phyloP scores from a whole-genome alignment of 2,329 filamentous ascomycete species.

The Fusarium nisikadoi region DNA sequence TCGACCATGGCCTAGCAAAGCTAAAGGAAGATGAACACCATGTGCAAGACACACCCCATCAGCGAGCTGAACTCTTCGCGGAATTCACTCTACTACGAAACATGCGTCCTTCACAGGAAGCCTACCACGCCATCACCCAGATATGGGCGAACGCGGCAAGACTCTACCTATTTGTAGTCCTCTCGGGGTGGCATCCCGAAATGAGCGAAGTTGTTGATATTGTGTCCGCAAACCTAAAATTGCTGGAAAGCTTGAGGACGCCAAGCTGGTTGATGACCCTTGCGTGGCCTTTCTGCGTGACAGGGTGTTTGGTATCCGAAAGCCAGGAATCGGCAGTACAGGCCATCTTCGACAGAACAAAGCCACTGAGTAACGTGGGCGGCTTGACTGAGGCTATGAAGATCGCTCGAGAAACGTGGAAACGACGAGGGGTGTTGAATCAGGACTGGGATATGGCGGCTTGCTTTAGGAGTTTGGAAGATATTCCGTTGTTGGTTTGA shows the following conservation, averaged over 20 bases:
- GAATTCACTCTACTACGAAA: neutral
- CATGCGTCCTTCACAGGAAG: neutral
- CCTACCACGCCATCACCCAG: neutral
- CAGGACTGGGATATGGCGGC: conserved; percentile 18
- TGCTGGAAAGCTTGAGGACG: neutral
- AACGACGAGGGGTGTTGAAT: neutral
- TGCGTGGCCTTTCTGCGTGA: conserved; percentile 21
- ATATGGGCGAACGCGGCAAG: conserved; percentile 5
- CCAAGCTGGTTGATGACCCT: neutral
- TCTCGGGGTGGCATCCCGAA: conserved; percentile 5
- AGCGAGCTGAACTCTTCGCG: neutral
- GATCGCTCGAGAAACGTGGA: conserved; percentile 5
- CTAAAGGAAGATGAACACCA: fast-evolving
- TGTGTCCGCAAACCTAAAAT: neutral
- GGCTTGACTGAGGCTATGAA: neutral
- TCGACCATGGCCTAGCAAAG: neutral
- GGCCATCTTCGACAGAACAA: neutral
- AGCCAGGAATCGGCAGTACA: neutral
- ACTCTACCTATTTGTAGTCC: neutral
- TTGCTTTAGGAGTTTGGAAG: conserved; percentile 49
- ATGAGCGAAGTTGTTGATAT: neutral
- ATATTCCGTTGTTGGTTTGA: neutral
- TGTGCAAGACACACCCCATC: fast-evolving
- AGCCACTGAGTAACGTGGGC: neutral
- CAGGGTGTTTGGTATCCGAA: neutral